Percentiles rank a stretch among this genome's conserved stretches.
Evolutionary conservation across 305 asterid genomes (phyloP).

Genomic region (Plantago coronopus): DNA sequence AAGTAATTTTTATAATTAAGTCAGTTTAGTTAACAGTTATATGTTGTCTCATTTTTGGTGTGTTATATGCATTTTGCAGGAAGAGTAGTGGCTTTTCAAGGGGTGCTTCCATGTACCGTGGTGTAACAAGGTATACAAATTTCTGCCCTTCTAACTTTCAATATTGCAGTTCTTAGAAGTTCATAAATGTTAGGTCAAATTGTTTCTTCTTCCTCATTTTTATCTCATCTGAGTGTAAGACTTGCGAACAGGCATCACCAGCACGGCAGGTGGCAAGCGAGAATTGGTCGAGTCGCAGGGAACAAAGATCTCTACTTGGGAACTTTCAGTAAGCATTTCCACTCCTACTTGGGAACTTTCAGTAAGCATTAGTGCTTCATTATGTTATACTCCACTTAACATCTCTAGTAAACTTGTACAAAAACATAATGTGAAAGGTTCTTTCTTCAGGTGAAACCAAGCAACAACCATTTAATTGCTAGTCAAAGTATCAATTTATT

Average conservation of each 20-base stretch:
- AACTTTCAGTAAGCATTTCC: constrained; percentile 58
- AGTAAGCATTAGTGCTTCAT: too few species aligned
- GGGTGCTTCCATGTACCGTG: constrained; percentile 94
- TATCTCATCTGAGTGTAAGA: constrained; percentile 19
- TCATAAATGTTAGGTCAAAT: neutral
- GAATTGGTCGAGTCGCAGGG: constrained; percentile 89
- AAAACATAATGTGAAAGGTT: too few species aligned
- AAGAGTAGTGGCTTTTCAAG: constrained; percentile 88
- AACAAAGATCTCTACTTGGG: constrained; percentile 87
- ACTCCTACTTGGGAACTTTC: neutral
- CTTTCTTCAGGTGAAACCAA: too few species aligned
- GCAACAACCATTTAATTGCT: too few species aligned
- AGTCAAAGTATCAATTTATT: too few species aligned
- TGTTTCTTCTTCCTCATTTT: neutral
- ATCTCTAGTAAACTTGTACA: too few species aligned
- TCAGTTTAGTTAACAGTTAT: constrained; percentile 9
- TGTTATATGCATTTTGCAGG: constrained; percentile 34
- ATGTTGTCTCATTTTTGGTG: neutral
- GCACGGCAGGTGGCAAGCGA: constrained; percentile 95
- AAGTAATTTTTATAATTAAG: constrained; percentile 2
- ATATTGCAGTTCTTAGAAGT: neutral
- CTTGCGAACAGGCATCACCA: constrained; percentile 66
- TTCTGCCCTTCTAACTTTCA: neutral
- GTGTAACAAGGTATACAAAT: constrained; percentile 65
- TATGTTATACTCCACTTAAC: too few species aligned